Percentiles rank a stretch among this genome's conserved stretches.
Evolutionary conservation across 305 asterid genomes (phyloP).

Genomic region (Rubia occidens): DNA sequence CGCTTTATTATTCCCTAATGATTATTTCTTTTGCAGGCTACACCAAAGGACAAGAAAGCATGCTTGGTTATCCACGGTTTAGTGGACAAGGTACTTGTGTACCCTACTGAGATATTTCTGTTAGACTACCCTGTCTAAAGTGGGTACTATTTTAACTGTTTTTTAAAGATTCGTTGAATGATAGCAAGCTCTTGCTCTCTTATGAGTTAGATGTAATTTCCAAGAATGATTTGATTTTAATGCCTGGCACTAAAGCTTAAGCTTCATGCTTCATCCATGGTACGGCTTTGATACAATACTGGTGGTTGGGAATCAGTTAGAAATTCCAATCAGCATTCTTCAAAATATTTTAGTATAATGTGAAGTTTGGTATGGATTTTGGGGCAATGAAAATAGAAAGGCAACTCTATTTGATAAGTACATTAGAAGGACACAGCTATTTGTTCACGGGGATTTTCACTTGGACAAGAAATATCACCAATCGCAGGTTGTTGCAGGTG

Average conservation of each 20-base stretch:
- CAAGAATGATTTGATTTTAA: not conserved
- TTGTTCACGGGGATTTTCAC: not conserved
- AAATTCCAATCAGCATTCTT: not conserved
- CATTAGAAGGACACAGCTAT: not conserved
- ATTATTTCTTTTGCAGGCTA: constrained; percentile 49
- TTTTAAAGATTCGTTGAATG: not conserved
- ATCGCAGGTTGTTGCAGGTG: constrained; percentile 15
- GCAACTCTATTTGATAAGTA: not conserved
- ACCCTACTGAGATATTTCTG: not conserved
- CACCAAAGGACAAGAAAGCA: constrained; percentile 98
- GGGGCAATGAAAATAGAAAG: not conserved
- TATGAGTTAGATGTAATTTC: not conserved
- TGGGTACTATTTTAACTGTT: not conserved
- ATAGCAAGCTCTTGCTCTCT: not conserved
- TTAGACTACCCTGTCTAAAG: not conserved
- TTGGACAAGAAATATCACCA: not conserved
- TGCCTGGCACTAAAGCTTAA: not conserved
- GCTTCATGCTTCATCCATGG: not conserved
- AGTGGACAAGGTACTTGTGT: constrained; percentile 65
- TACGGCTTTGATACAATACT: not conserved
- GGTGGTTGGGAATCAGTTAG: not conserved
- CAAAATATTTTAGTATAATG: not conserved
- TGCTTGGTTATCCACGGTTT: constrained; percentile 82
- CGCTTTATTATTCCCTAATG: not conserved
- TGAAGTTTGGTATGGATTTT: not conserved